Percentiles rank a stretch among this genome's conserved stretches.
phyloP scores from a whole-genome alignment of 1,284 basidiomycete species.

The Salmacisia buchloeana region DNA sequence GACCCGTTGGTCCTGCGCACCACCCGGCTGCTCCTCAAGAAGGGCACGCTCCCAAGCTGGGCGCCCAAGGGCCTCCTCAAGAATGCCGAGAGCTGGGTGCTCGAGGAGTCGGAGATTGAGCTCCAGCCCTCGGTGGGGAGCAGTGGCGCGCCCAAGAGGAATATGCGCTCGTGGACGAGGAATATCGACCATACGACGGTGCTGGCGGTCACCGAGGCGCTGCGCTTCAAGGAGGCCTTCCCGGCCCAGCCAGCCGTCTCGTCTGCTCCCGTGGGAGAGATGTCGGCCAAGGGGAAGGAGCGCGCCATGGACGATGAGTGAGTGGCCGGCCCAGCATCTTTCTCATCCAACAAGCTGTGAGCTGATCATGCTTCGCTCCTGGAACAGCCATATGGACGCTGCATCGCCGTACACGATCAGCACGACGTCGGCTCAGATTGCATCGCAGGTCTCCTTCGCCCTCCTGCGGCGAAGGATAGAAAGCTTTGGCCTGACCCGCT shows the following conservation, averaged over 20 bases:
- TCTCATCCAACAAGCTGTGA: background rate
- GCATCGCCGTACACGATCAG: conserved; percentile 4
- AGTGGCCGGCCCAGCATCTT: background rate
- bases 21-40: conserved; percentile 83
- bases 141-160: conserved; percentile 9
- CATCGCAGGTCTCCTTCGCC: conserved; percentile 34
- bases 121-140: conserved; percentile 20
- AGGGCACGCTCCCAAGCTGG: conserved; percentile 83
- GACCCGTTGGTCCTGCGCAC: conserved; percentile 69
- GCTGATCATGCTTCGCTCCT: background rate
- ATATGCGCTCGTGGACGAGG: conserved; percentile 46
- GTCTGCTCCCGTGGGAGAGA: too few species aligned
- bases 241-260: background rate
- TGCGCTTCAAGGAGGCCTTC: conserved; percentile 22
- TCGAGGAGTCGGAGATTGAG: conserved; percentile 49
- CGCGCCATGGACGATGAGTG: background rate
- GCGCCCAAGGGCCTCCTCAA: conserved; percentile 69
- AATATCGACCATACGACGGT: conserved; percentile 48
- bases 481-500: conserved; percentile 47
- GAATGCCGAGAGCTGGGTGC: conserved; percentile 48
- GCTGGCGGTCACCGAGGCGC: conserved; percentile 43
- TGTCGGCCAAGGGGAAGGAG: conserved; percentile 18
- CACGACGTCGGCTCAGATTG: conserved; percentile 35
- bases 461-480: conserved; percentile 43
- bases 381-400: background rate